Conservation (phyloP, 495 filamentous ascomycete species). For the Jackrogersella multiformis region DNA sequence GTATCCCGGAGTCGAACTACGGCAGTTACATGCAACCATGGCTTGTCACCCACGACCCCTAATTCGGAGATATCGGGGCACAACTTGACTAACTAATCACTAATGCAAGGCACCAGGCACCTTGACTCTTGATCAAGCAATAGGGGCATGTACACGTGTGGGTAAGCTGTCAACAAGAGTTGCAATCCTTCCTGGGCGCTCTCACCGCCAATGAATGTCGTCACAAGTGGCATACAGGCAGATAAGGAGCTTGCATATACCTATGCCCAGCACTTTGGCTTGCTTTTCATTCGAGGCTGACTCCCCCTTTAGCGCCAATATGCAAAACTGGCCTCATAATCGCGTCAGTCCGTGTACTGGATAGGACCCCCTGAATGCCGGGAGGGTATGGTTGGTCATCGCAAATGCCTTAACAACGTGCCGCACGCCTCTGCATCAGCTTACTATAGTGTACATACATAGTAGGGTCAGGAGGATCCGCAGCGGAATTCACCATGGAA, state of each 20-base stretch:
- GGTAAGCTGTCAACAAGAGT: slow-evolving; percentile 15
- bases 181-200: neutral
- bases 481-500: slow-evolving; percentile 8
- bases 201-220: slow-evolving; percentile 25
- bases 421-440: slow-evolving; percentile 20
- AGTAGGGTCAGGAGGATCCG: slow-evolving; percentile 24
- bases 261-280: slow-evolving; percentile 3
- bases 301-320: slow-evolving; percentile 25
- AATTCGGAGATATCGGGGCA: slow-evolving; percentile 41
- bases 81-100: slow-evolving; percentile 33
- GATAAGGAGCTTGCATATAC: slow-evolving; percentile 1
- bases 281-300: slow-evolving; percentile 1
- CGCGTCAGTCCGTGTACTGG: slow-evolving; percentile 19
- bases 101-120: slow-evolving; percentile 44
- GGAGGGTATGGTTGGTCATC: slow-evolving; percentile 12
- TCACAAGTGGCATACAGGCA: neutral
- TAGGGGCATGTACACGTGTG: slow-evolving; percentile 26
- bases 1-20: slow-evolving; percentile 26
- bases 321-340: slow-evolving; percentile 29
- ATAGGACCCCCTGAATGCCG: slow-evolving; percentile 4
- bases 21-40: slow-evolving; percentile 30
- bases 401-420: slow-evolving; percentile 12
- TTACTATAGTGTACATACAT: too few relatives aligned
- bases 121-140: slow-evolving; percentile 18
- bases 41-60: slow-evolving; percentile 26